phyloP scores from a whole-genome alignment of 1,139 yeast species.

The Scheffersomyces segobiensis region DNA sequence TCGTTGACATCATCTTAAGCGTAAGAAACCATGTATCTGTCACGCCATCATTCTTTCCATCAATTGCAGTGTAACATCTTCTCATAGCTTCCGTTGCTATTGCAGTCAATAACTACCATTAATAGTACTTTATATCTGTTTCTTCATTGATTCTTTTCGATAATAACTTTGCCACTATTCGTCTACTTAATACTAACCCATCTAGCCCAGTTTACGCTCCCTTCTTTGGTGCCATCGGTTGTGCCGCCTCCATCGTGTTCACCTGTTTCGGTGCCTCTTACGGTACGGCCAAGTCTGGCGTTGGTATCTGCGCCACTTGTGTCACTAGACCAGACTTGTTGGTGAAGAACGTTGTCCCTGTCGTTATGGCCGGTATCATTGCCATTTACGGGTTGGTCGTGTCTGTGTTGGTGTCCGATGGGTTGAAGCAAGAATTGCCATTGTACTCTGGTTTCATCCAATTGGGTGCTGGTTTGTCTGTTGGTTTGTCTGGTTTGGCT shows the following conservation, averaged over 20 bases:
- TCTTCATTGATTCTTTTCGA: neutral
- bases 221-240: slow-evolving; percentile 96
- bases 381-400: slow-evolving; percentile 99
- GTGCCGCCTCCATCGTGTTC: slow-evolving; percentile 98
- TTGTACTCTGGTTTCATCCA: slow-evolving; percentile 97
- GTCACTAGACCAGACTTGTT: slow-evolving; percentile 95
- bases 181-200: slow-evolving; percentile 17
- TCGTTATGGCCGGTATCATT: slow-evolving; percentile 99
- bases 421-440: slow-evolving; percentile 88
- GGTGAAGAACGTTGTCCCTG: slow-evolving; percentile 91
- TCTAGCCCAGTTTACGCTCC: slow-evolving; percentile 82
- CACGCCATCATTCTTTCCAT: no score
- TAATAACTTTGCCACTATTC: neutral
- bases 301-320: slow-evolving; percentile 98
- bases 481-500: slow-evolving; percentile 95
- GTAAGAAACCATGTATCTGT: no score
- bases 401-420: slow-evolving; percentile 89
- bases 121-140: no score
- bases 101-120: neutral
- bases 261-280: slow-evolving; percentile 99
- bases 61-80: neutral
- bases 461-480: slow-evolving; percentile 97
- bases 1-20: neutral
- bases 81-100: neutral
- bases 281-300: slow-evolving; percentile 99